Base-by-base conservation (phyloP, 2,329 filamentous ascomycete species). In the Zasmidium angulare region DNA sequence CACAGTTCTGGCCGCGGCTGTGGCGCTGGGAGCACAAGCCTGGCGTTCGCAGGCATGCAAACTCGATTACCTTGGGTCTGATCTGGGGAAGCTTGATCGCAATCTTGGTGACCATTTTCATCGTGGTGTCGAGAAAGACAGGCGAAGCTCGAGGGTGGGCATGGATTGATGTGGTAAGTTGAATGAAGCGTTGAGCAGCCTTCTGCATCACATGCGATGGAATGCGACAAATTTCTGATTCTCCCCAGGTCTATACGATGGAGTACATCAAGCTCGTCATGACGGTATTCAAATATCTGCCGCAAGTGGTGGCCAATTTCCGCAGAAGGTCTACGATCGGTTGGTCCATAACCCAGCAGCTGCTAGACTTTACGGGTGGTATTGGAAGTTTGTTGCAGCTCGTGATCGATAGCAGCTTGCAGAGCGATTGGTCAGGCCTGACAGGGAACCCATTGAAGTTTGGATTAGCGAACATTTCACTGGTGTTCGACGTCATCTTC, bases 391-490 rank as follows among this genome's bases (percentile, higher is more conserved):
- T 97, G 54, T 77, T 84, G 1, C 95, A 99, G 76, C 83, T 96
- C 63, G 78, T 88, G 21, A 87, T 98, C 62, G 95, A 98, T 77
- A 92, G 91, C 60, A 91, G 88, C 59, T 77, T 96, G 40, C 87
- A 95, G 74, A 83, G 83, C 56, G 91, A 96, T 77, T 97, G 93
- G 93, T 89, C 88, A 50, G 95, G 93, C 21, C 82, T 98, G 59
- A 92, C 88, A 0, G 93, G 93, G 1, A 98, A 98, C 74, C 91
- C 92, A 0, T 88, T 95, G 67, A 99, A 98, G 78, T 86, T 98
- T 59, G 86, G 87, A 2, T 81, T 98, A 46, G 89, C 90, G 14
- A 93, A 96, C 70, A 85, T 96, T 49, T 91, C 88, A 59, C 88
- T 98, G 68, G 74, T 90, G 1, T 98, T 96, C 73, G 93, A 98